A percentile compares a stretch with the other conserved stretches of the same genome.
Evolutionary conservation across 495 filamentous ascomycete genomes (phyloP).

Genomic region (Aspergillus leporis): DNA sequence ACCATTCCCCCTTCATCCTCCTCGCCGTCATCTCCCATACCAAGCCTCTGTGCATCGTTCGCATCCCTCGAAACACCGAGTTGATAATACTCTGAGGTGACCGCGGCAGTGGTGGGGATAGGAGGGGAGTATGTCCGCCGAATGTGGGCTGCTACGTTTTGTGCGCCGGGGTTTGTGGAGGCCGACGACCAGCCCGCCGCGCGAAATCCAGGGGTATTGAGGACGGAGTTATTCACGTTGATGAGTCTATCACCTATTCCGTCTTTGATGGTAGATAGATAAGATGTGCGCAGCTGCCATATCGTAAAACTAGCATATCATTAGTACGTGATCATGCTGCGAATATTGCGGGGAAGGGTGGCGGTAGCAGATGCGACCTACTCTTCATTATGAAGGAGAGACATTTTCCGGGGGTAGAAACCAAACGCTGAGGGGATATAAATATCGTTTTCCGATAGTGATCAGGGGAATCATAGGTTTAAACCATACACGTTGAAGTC

Average conservation of each 20-base stretch:
- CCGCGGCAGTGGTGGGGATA: constrained; percentile 74
- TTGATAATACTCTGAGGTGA: constrained; percentile 80
- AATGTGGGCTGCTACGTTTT: constrained; percentile 57
- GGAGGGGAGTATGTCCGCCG: constrained; percentile 95
- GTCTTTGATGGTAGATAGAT: constrained; percentile 87
- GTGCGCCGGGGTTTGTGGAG: constrained; percentile 41
- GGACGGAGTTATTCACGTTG: constrained; percentile 82
- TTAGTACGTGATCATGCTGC: constrained; percentile 19
- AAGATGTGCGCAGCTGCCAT: constrained; percentile 90
- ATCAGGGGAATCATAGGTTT: constrained; percentile 7
- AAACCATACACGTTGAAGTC: constrained; percentile 9
- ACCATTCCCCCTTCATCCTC: constrained; percentile 81
- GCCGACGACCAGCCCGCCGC: constrained; percentile 88
- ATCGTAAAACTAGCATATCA: constrained; percentile 70
- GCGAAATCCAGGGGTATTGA: constrained; percentile 94
- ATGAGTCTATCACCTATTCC: constrained; percentile 95
- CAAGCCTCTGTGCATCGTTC: constrained; percentile 31
- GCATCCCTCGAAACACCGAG: constrained; percentile 34
- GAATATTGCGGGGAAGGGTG: constrained; percentile 3
- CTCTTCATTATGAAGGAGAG: constrained; percentile 96
- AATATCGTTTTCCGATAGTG: background rate
- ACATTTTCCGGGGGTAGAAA: constrained; percentile 57
- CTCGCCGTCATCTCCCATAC: constrained; percentile 67
- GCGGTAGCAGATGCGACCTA: constrained; percentile 47
- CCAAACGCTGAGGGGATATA: background rate